A percentile compares a stretch with the other conserved stretches of the same genome.
Evolutionary conservation across 208 protist species (phyloP).

Genomic region (Naegleria fowleri): DNA sequence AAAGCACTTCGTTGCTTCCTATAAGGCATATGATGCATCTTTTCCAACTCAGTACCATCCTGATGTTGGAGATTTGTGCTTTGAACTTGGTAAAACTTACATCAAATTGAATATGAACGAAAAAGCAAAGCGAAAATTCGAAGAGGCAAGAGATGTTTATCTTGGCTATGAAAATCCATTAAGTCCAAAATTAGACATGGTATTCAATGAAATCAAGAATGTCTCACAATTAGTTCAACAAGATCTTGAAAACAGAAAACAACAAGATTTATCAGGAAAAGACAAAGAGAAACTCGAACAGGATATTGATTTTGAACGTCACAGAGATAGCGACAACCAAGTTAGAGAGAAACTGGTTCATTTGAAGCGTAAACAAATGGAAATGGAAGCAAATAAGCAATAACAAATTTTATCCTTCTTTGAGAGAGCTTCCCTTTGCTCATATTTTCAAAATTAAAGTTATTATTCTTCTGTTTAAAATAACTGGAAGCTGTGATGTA

Average conservation of each 20-base stretch:
- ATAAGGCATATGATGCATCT: neutral
- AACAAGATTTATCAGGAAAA: neutral
- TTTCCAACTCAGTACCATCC: neutral
- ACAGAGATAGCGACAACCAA: neutral
- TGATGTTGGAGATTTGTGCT: neutral
- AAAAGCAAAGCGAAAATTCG: slow-evolving; percentile 10
- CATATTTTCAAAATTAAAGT: too few species aligned
- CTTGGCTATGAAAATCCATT: neutral
- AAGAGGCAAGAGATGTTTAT: neutral
- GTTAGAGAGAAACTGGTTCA: neutral
- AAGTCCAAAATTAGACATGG: neutral
- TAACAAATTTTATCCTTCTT: too few species aligned
- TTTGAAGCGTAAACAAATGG: neutral
- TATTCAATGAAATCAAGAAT: neutral
- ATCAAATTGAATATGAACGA: neutral
- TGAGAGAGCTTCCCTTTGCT: too few species aligned
- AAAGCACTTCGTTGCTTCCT: neutral
- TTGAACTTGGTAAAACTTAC: neutral
- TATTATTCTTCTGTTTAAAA: neutral
- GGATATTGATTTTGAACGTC: neutral
- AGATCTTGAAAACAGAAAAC: neutral
- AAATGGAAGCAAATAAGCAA: too few species aligned
- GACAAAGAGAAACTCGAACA: neutral
- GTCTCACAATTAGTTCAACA: neutral
- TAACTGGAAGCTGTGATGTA: neutral